Percentiles rank a stretch among this genome's conserved stretches.
phyloP scores from a whole-genome alignment of 495 filamentous ascomycete species.

The Evernia prunastri region DNA sequence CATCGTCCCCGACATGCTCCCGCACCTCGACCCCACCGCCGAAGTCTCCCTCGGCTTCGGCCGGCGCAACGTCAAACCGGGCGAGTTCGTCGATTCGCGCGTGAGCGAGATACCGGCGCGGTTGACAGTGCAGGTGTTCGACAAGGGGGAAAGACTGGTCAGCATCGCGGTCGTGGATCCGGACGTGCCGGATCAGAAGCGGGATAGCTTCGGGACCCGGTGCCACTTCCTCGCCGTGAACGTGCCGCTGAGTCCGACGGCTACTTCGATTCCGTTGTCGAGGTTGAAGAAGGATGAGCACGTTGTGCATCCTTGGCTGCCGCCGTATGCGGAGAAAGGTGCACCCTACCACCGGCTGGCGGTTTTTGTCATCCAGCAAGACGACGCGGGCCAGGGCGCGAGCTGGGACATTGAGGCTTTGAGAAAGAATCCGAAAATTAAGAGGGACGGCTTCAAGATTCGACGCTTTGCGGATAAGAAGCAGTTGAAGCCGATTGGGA shows the following conservation, averaged over 20 bases:
- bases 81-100: slow-evolving; percentile 65
- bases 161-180: slow-evolving; percentile 81
- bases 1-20: slow-evolving; percentile 89
- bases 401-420: slow-evolving; percentile 54
- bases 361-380: slow-evolving; percentile 78
- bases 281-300: slow-evolving; percentile 50
- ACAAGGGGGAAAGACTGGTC: slow-evolving; percentile 70
- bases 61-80: slow-evolving; percentile 58
- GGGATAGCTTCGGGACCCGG: slow-evolving; percentile 69
- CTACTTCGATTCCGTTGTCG: slow-evolving; percentile 46
- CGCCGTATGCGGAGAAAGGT: slow-evolving; percentile 83
- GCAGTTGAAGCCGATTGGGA: slow-evolving; percentile 65
- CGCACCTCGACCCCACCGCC: slow-evolving; percentile 67
- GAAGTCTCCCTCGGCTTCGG: slow-evolving; percentile 77
- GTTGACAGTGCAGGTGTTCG: slow-evolving; percentile 77
- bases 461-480: slow-evolving; percentile 62
- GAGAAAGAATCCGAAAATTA: slow-evolving; percentile 41
- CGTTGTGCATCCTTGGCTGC: slow-evolving; percentile 71
- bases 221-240: slow-evolving; percentile 80
- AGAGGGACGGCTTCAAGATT: slow-evolving; percentile 62
- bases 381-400: slow-evolving; percentile 36
- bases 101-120: slow-evolving; percentile 63
- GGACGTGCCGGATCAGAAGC: slow-evolving; percentile 76
- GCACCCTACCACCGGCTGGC: slow-evolving; percentile 83
- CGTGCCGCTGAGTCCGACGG: slow-evolving; percentile 51